Conservation (phyloP, 257 asterid species). For the Cordia subcordata region DNA sequence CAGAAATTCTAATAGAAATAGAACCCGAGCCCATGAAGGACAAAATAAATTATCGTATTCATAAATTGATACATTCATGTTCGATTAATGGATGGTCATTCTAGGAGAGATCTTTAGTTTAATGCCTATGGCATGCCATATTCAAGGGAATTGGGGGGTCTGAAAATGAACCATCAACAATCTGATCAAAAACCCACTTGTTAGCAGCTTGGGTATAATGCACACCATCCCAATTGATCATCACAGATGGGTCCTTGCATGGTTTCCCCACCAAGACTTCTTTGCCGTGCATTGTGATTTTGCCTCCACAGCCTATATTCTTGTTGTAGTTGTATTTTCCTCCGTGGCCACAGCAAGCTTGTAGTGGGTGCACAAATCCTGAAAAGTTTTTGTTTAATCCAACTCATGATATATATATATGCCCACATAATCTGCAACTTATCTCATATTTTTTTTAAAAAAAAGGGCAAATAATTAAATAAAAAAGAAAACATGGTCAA, state of each 20-base stretch:
- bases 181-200: conserved; percentile 14
- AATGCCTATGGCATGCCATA: conserved; percentile 14
- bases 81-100: too few species aligned
- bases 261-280: conserved; percentile 62
- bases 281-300: conserved; percentile 49
- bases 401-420: not conserved
- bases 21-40: too few species aligned
- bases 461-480: too few species aligned
- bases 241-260: conserved; percentile 54
- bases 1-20: too few species aligned
- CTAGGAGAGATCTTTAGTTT: too few species aligned
- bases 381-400: not conserved
- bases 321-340: conserved; percentile 73
- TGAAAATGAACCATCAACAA: conserved; percentile 11
- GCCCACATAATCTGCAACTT: too few species aligned
- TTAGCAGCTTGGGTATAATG: conserved; percentile 22
- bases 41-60: too few species aligned
- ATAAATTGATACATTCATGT: too few species aligned
- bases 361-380: conserved; percentile 69
- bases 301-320: conserved; percentile 56
- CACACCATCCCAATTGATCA: conserved; percentile 21
- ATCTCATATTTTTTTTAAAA: too few species aligned
- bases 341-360: conserved; percentile 91
- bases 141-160: conserved; percentile 14
- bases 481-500: too few species aligned